These are phyloP conservation scores for Basipetospora chlamydospora DNA, from an alignment of 2,329 filamentous ascomycete genomes.

Conservation along the genomic window DNA sequence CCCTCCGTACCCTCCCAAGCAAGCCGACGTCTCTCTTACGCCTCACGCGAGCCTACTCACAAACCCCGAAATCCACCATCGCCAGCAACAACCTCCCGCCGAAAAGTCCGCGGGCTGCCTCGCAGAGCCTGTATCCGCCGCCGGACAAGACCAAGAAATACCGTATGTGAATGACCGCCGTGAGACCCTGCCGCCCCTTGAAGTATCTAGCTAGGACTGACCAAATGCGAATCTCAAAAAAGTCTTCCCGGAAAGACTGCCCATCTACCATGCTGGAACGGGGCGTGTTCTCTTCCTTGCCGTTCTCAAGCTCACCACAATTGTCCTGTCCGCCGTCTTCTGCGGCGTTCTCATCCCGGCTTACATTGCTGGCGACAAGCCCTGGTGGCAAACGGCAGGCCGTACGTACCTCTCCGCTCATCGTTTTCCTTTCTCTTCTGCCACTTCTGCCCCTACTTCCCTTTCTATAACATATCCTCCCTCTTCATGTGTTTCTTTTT, in stretches of 20 bases:
- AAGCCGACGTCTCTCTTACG: neutral
- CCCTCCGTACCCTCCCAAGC: neutral
- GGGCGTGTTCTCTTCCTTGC: constrained; percentile 53
- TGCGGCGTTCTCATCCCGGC: constrained; percentile 47
- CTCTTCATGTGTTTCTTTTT: too few relatives aligned
- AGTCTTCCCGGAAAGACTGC: constrained; percentile 43
- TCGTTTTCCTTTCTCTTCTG: constrained; percentile 1
- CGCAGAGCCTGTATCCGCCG: neutral
- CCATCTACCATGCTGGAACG: constrained; percentile 65
- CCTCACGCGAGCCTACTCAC: neutral
- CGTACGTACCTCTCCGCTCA: constrained; percentile 17
- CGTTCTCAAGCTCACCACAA: constrained; percentile 53
- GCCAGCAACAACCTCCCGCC: neutral
- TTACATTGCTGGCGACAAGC: constrained; percentile 29
- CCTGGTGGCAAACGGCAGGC: constrained; percentile 19
- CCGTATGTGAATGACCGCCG: too few relatives aligned
- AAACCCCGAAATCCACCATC: neutral
- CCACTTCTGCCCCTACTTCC: too few relatives aligned
- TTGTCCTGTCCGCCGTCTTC: constrained; percentile 56
- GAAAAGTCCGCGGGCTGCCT: neutral
- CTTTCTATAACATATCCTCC: too few relatives aligned
- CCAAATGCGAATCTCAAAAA: too few relatives aligned
- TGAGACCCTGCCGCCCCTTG: neutral
- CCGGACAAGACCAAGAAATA: constrained; percentile 3
- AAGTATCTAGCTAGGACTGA: neutral